Evolutionary conservation across 768 basidiomycete species (phyloP).

Genomic region (Saitozyma sp.): DNA sequence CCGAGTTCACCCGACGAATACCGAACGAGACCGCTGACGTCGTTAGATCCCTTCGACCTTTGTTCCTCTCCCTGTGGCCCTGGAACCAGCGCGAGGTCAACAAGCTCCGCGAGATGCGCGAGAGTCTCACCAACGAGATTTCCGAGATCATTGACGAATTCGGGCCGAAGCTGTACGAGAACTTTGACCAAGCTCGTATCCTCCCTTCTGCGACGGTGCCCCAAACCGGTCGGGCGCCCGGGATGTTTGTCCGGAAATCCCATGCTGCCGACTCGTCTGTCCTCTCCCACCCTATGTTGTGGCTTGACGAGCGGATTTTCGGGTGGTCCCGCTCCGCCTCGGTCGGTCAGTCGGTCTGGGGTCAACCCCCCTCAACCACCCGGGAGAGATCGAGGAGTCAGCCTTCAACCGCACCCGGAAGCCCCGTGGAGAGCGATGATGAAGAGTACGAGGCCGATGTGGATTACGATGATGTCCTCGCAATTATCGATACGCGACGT

Average conservation of each 20-base stretch:
- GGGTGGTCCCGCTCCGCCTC: conserved; percentile 59
- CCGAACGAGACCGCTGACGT: conserved; percentile 4
- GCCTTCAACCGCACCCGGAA: conserved; percentile 65
- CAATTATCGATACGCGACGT: conserved; percentile 45
- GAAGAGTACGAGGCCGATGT: conserved; percentile 68
- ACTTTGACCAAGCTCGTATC: conserved; percentile 82
- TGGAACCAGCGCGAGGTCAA: conserved; percentile 81
- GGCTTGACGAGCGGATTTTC: conserved; percentile 91
- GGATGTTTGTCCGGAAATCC: conserved; percentile 76
- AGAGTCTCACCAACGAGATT: conserved; percentile 77
- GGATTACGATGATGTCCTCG: conserved; percentile 80
- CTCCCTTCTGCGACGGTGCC: conserved; percentile 82
- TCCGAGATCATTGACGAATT: conserved; percentile 72
- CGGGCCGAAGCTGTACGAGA: conserved; percentile 80
- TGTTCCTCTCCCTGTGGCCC: conserved; percentile 82
- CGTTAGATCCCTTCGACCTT: conserved; percentile 78
- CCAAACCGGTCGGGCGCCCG: conserved; percentile 71
- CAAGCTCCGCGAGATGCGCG: conserved; percentile 70
- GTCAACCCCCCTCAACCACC: conserved; percentile 54
- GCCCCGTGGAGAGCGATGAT: conserved; percentile 77
- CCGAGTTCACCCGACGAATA: not conserved
- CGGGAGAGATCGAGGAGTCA: conserved; percentile 51
- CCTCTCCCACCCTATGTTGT: conserved; percentile 87
- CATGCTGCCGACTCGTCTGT: conserved; percentile 54
- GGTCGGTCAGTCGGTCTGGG: conserved; percentile 86